Conservation (phyloP, 1,139 yeast genomes). For the Candida tropicalis region DNA sequence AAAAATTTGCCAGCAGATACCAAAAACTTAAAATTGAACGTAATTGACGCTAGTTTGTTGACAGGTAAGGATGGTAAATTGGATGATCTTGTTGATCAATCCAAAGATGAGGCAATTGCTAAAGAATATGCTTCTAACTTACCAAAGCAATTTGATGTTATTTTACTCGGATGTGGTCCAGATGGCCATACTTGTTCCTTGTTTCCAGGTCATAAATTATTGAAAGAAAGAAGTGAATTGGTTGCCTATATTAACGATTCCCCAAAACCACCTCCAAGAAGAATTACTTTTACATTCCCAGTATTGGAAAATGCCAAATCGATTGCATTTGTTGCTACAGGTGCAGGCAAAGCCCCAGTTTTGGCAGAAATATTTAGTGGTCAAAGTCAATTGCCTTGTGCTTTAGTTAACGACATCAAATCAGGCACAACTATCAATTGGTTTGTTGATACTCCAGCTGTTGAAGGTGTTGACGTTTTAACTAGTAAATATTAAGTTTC, state of each 20-base stretch:
- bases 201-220: slow-evolving; percentile 60
- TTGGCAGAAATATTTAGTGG: slow-evolving; percentile 71
- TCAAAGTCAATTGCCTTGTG: slow-evolving; percentile 63
- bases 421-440: slow-evolving; percentile 59
- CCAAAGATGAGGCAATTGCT: slow-evolving; percentile 53
- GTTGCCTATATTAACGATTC: slow-evolving; percentile 57
- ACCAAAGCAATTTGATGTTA: slow-evolving; percentile 55
- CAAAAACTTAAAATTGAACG: slow-evolving; percentile 45
- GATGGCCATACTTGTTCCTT: slow-evolving; percentile 82
- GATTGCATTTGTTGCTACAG: slow-evolving; percentile 87
- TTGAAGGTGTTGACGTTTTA: slow-evolving; percentile 60
- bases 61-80: slow-evolving; percentile 49
- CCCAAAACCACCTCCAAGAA: slow-evolving; percentile 79
- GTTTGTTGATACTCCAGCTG: slow-evolving; percentile 80
- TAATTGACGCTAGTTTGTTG: slow-evolving; percentile 52
- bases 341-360: slow-evolving; percentile 78
- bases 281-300: slow-evolving; percentile 73
- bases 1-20: slow-evolving; percentile 35
- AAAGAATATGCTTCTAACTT: slow-evolving; percentile 39
- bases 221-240: slow-evolving; percentile 39
- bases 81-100: slow-evolving; percentile 31
- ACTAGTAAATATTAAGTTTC: slow-evolving; percentile 44
- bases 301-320: slow-evolving; percentile 55
- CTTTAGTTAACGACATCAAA: slow-evolving; percentile 60
- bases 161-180: slow-evolving; percentile 76